Conservation (phyloP, 2,329 filamentous ascomycete genomes). For the Rugonectria rugulosa region DNA sequence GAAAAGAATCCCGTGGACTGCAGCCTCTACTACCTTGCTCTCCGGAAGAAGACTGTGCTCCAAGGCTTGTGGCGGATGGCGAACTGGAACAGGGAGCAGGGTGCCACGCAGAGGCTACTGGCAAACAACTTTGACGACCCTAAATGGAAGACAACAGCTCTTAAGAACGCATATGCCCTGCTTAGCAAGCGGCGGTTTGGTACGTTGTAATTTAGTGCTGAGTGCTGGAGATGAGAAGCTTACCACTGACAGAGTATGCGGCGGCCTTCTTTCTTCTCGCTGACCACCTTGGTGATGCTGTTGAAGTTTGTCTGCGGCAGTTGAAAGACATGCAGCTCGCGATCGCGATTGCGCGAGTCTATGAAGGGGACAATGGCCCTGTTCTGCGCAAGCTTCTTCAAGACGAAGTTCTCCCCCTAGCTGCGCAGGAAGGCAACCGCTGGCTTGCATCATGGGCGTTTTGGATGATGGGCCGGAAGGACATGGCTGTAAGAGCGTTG, state of each 20-base stretch:
- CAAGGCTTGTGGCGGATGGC: constrained; percentile 96
- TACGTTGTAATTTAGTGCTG: constrained; percentile 49
- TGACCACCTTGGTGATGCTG: constrained; percentile 83
- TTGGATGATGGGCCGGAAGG: constrained; percentile 83
- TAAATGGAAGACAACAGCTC: constrained; percentile 85
- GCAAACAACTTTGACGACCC: constrained; percentile 90
- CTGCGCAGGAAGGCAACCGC: constrained; percentile 82
- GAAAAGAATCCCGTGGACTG: constrained; percentile 91
- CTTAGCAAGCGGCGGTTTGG: constrained; percentile 89
- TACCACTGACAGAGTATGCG: constrained; percentile 77
- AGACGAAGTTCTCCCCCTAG: constrained; percentile 79
- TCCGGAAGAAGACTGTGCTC: constrained; percentile 89
- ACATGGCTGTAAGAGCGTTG: constrained; percentile 84
- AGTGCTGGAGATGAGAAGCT: constrained; percentile 22
- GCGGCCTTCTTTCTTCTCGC: constrained; percentile 95
- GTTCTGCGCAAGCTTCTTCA: constrained; percentile 77
- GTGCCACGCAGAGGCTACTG: constrained; percentile 78
- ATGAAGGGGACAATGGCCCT: constrained; percentile 83
- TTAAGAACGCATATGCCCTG: constrained; percentile 96
- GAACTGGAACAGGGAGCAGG: constrained; percentile 85
- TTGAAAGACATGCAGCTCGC: constrained; percentile 89
- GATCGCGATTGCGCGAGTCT: constrained; percentile 85
- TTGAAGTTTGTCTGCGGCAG: constrained; percentile 86
- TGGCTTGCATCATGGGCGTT: constrained; percentile 98
- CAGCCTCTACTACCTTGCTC: constrained; percentile 87